Base-by-base conservation (phyloP, 2,329 filamentous ascomycete genomes). In the Sphaerostilbella broomeana region DNA sequence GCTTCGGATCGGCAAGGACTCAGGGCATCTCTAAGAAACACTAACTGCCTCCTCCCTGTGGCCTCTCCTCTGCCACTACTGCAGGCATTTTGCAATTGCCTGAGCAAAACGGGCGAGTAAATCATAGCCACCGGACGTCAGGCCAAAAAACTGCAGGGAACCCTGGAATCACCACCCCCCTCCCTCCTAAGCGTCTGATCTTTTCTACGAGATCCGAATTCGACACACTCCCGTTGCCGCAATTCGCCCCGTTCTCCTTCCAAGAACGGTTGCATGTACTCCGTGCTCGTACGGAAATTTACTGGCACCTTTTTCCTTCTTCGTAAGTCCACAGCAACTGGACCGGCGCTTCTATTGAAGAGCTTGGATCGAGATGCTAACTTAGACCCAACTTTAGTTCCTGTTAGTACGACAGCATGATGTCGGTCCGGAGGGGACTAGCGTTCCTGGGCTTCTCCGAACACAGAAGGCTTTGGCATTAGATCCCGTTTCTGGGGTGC, bases 201-300 rank as follows among this genome's bases (percentile, higher is more conserved):
- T 21, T 35, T 26, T 26, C 35, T 40, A 43, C 36, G 36, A 43
- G 40, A 43, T 43, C 40, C 40, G 40, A 40, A 29, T 40, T 36
- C 26, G 20, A 35, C 42, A 29, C 40, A 37, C 37, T 33, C 33
- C 28, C 35, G 31, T 25, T 38, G 31, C 41, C 35, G 30, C 31
- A 31, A 17, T 32, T 13, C 37, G 31, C 31, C 35, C 41, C 25
- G 30, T 39, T 21, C 67, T 69, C 66, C 68, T 71, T 69, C 67
- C 67, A 60, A 67, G 63, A 66, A 61, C 55, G 66, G 67, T 60
- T 60, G 61, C 62, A 61, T 64, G 59, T 62, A n/a, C n/a, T n/a
- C n/a, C n/a, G n/a, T n/a, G n/a, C n/a, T n/a, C n/a, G n/a, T n/a
- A 60, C 61, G 63, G 59, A 16, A 27, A 35, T 15, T 30, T 40